Base-by-base conservation (phyloP, 495 filamentous ascomycete genomes). In the Hyaloscypha hepaticicola region DNA sequence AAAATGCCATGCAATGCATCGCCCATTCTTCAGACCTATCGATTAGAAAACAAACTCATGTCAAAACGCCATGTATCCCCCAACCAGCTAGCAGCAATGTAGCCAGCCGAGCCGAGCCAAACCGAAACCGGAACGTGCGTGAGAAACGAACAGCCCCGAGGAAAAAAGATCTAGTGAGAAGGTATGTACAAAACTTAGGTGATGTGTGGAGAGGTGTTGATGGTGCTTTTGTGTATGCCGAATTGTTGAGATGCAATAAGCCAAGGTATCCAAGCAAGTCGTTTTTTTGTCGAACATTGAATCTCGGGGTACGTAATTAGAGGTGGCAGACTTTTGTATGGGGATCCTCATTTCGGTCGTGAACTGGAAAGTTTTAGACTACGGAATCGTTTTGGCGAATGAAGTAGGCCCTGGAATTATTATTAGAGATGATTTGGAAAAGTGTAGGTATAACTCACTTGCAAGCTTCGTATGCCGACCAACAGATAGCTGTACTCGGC, bases 401-500 rank as follows among this genome's bases (percentile, higher is more conserved):
- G 64, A 85, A 85, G 67, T 84, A 85, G 29, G 83, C 83, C 76
- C 82, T 85, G 65, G 51, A 58, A 24, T 31, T 12, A 27, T 9
- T 61, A 51, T 66, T 64, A 63, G 26, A 64, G 69, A 73, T 26
- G 55, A 58, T 21, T 34, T 33, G 24, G 48, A 53, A 21, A 12
- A 14, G 45, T 27, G 2, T 25, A 1, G 28, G 28, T 0, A 60
- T 61, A 53, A 78, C 81, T 70, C 69, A 83, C 82, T 85, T 85
- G 58, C 80, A 85, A 55, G 82, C 82, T 68, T 85, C 83, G 70
- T 78, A 80, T 55, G 83, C 91, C 64, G 83, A 93, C 94, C 95
- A 99, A 81, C 95, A 99, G 71, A 99, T 99, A 5, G 95, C 95
- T 34, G 95, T 98, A 76, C 93, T 96, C 25, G 95, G 95, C 91